Conservation (phyloP, 148 eudicot genomes). For the Chenopodium suecicum region DNA sequence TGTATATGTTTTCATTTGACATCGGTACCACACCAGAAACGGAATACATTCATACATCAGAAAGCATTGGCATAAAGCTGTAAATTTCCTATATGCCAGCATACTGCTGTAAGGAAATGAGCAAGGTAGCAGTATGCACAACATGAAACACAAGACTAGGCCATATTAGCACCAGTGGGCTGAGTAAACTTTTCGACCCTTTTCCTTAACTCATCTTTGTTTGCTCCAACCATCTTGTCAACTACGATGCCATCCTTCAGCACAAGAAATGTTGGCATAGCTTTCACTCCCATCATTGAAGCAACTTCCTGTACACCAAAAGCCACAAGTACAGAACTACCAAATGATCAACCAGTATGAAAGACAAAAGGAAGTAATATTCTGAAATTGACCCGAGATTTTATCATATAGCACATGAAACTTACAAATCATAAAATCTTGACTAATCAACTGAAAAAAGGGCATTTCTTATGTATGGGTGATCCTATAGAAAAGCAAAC, state of each 20-base stretch:
- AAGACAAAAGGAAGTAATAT: too few relatives aligned
- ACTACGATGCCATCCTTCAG: conserved; percentile 54
- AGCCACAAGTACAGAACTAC: neutral
- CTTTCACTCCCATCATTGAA: conserved; percentile 56
- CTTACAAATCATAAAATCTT: neutral
- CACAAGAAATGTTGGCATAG: conserved; percentile 85
- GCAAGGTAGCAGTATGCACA: neutral
- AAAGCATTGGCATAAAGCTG: neutral
- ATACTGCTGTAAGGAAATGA: neutral
- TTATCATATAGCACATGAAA: neutral
- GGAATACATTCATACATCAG: neutral
- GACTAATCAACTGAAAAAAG: neutral
- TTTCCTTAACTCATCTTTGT: conserved; percentile 72
- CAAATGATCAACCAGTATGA: neutral
- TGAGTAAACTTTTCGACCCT: conserved; percentile 43
- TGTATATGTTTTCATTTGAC: neutral
- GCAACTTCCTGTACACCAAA: conserved; percentile 49
- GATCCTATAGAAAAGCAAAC: too few relatives aligned
- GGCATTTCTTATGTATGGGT: neutral
- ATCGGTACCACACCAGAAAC: neutral
- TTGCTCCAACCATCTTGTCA: conserved; percentile 76
- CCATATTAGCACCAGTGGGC: conserved; percentile 31
- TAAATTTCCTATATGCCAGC: neutral
- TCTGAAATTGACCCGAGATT: neutral
- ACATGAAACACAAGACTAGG: conserved; percentile 22